Conservation (phyloP, 371 early-diverging fungal species). For the Zychaea mexicana region DNA sequence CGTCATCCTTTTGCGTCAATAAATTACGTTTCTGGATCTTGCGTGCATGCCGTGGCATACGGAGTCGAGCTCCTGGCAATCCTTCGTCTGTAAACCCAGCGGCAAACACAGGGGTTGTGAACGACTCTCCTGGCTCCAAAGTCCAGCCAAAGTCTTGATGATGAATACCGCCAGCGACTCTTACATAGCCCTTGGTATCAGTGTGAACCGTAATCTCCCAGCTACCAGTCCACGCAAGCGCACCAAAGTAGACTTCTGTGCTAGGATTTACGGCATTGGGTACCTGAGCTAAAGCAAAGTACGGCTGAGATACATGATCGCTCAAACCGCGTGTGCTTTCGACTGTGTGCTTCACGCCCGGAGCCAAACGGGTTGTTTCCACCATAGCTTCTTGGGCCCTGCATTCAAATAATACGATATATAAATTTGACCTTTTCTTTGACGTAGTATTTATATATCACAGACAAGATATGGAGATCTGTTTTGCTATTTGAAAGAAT, state of each 20-base stretch:
- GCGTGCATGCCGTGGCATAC: slow-evolving; percentile 22
- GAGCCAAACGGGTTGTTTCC: slow-evolving; percentile 19
- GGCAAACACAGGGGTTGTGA: slow-evolving; percentile 23
- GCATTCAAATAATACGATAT: no score
- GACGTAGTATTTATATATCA: background rate
- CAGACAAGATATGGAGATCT: no score
- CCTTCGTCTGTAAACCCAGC: slow-evolving; percentile 32
- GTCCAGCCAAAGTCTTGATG: slow-evolving; percentile 32
- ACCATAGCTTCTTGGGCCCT: slow-evolving; percentile 28
- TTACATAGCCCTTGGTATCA: slow-evolving; percentile 21
- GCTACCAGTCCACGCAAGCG: slow-evolving; percentile 43
- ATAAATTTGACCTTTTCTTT: background rate
- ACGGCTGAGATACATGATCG: slow-evolving; percentile 37
- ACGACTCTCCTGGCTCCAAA: slow-evolving; percentile 13
- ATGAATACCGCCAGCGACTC: slow-evolving; percentile 36
- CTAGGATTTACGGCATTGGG: slow-evolving; percentile 9
- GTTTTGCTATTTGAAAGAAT: no score
- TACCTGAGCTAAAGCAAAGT: slow-evolving; percentile 31
- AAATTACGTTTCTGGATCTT: slow-evolving; percentile 9
- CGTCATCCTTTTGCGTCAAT: slow-evolving; percentile 1
- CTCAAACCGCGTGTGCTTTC: slow-evolving; percentile 33
- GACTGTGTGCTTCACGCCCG: slow-evolving; percentile 26
- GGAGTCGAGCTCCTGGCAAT: slow-evolving; percentile 31
- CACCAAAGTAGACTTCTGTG: slow-evolving; percentile 35
- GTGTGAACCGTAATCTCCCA: slow-evolving; percentile 33